Evolutionary conservation across 148 eudicot species (phyloP).

Genomic region (Silene conica): DNA sequence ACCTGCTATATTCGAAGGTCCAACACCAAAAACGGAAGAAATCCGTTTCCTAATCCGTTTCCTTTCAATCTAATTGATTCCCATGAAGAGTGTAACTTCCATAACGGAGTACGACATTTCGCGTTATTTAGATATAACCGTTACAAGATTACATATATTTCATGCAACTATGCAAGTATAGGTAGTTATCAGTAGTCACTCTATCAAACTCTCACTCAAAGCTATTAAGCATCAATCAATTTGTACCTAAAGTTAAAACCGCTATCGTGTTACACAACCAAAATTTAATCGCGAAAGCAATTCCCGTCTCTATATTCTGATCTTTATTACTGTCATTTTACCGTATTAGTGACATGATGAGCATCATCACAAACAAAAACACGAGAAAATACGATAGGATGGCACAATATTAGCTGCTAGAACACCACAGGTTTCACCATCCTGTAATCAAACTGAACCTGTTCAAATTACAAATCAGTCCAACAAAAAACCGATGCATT

Average conservation of each 20-base stretch:
- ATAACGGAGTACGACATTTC: not conserved
- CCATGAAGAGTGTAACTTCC: no score
- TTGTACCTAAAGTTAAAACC: not conserved
- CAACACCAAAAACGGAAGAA: no score
- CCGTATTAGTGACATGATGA: not conserved
- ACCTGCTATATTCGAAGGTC: no score
- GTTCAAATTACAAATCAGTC: not conserved
- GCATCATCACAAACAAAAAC: not conserved
- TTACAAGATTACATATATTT: not conserved
- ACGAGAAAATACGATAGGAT: not conserved
- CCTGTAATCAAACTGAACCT: not conserved
- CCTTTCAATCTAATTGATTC: no score
- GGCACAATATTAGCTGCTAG: not conserved
- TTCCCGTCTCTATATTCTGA: slow-evolving; percentile 7
- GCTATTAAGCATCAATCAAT: not conserved
- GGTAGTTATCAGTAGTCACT: not conserved
- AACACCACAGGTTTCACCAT: not conserved
- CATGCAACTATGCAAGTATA: not conserved
- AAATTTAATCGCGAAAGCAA: not conserved
- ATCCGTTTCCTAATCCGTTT: no score
- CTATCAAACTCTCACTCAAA: not conserved
- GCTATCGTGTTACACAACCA: not conserved
- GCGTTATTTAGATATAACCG: no score
- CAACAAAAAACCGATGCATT: not conserved
- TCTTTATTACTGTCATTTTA: not conserved